Evolutionary conservation across 805 yeast species (phyloP).

Genomic region (Candida insectorum): DNA sequence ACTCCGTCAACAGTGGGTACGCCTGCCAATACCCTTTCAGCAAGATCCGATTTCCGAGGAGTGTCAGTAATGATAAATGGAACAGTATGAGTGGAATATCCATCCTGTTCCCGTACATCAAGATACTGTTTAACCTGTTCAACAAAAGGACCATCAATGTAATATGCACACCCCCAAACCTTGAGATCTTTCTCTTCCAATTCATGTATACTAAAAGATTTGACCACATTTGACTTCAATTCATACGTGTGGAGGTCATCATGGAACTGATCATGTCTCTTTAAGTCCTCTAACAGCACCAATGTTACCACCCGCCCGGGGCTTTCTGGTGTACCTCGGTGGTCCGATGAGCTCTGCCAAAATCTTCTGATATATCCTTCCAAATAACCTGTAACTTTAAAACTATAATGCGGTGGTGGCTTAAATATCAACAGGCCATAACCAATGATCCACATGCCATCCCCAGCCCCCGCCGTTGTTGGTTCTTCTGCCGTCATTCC

Average conservation of each 20-base stretch:
- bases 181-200: conserved; percentile 42
- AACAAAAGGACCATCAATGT: conserved; percentile 64
- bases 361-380: conserved; percentile 77
- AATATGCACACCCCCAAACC: conserved; percentile 83
- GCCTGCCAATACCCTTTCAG: conserved; percentile 3
- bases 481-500: too few relatives aligned
- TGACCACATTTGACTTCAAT: conserved; percentile 3
- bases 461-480: neutral
- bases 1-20: conserved; percentile 28
- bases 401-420: conserved; percentile 74
- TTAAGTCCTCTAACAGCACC: conserved; percentile 55
- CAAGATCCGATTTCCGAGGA: conserved; percentile 10
- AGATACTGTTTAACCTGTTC: conserved; percentile 61
- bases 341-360: conserved; percentile 91
- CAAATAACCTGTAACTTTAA: conserved; percentile 67
- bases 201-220: conserved; percentile 10
- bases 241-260: conserved; percentile 40
- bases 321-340: conserved; percentile 79
- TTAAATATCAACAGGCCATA: conserved; percentile 88
- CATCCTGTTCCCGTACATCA: conserved; percentile 85
- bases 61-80: conserved; percentile 51
- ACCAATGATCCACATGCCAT: conserved; percentile 77
- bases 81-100: conserved; percentile 69
- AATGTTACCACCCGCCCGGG: conserved; percentile 91
- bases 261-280: conserved; percentile 36